Evolutionary conservation across 208 protist genomes (phyloP).

Genomic region (Naegleria fowleri): DNA sequence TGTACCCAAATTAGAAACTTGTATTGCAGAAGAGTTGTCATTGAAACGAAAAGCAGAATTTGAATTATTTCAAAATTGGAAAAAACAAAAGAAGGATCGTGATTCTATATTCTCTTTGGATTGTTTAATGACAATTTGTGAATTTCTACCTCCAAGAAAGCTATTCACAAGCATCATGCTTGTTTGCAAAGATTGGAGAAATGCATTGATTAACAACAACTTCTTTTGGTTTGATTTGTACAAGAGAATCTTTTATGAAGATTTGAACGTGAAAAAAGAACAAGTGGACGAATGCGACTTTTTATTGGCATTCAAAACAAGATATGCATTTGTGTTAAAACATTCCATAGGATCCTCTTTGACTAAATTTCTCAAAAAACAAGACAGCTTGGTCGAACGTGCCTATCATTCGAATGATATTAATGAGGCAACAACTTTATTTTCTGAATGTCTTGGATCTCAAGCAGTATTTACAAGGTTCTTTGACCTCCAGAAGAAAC

Average conservation of each 20-base stretch:
- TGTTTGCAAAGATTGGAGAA: not conserved
- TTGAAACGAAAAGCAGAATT: no score
- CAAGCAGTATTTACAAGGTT: not conserved
- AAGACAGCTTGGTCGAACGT: not conserved
- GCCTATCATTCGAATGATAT: not conserved
- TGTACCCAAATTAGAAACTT: no score
- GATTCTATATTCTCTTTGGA: not conserved
- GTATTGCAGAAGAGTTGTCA: no score
- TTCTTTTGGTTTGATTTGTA: not conserved
- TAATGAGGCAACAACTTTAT: not conserved
- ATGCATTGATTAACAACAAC: not conserved
- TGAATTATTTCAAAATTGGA: no score
- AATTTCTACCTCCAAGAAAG: not conserved
- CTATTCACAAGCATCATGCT: not conserved
- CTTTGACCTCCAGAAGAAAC: not conserved
- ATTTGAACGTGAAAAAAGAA: not conserved
- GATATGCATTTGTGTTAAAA: not conserved
- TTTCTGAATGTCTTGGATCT: not conserved
- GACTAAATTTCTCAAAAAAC: not conserved
- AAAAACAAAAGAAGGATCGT: no score
- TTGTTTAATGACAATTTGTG: not conserved
- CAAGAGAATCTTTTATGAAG: not conserved
- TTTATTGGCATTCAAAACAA: not conserved
- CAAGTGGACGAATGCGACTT: not conserved
- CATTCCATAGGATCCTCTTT: not conserved